These are phyloP conservation scores for Ploettnerulaceae sp. DNA, from an alignment of 2,329 filamentous ascomycete genomes.

Conservation along the genomic window DNA sequence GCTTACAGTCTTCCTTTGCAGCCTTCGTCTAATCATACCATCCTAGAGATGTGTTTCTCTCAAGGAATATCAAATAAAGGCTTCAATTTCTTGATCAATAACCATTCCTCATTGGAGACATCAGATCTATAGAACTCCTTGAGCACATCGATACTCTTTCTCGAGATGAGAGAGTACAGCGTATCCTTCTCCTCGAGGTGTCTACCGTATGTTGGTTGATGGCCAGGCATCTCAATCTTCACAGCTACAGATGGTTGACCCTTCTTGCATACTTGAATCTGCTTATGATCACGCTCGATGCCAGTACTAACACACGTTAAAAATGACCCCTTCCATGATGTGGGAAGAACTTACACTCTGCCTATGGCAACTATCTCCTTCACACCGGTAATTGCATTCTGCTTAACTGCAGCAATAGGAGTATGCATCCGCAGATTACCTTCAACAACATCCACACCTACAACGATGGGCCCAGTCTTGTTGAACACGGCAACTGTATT, in stretches of 20 bases:
- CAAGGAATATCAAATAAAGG: conserved; percentile 75
- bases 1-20: neutral
- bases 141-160: conserved; percentile 85
- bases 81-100: conserved; percentile 92
- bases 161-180: conserved; percentile 82
- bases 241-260: conserved; percentile 95
- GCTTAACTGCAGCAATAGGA: conserved; percentile 81
- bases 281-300: conserved; percentile 97
- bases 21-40: conserved; percentile 2
- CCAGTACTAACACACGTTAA: conserved; percentile 59
- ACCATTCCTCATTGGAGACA: conserved; percentile 89
- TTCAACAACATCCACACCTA: conserved; percentile 93
- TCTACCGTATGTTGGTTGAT: conserved; percentile 90
- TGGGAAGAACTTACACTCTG: conserved; percentile 55
- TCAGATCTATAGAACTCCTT: conserved; percentile 94
- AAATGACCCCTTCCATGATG: neutral
- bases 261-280: conserved; percentile 86
- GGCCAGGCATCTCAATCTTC: conserved; percentile 91
- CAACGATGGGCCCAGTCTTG: conserved; percentile 91
- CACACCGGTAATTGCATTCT: conserved; percentile 68
- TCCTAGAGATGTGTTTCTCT: neutral
- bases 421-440: conserved; percentile 83
- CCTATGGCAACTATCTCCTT: conserved; percentile 85
- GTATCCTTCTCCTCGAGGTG: conserved; percentile 89
- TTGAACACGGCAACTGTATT: conserved; percentile 92